phyloP scores from a whole-genome alignment of 2,329 filamentous ascomycete genomes.

The Ceratocystis harringtonii region DNA sequence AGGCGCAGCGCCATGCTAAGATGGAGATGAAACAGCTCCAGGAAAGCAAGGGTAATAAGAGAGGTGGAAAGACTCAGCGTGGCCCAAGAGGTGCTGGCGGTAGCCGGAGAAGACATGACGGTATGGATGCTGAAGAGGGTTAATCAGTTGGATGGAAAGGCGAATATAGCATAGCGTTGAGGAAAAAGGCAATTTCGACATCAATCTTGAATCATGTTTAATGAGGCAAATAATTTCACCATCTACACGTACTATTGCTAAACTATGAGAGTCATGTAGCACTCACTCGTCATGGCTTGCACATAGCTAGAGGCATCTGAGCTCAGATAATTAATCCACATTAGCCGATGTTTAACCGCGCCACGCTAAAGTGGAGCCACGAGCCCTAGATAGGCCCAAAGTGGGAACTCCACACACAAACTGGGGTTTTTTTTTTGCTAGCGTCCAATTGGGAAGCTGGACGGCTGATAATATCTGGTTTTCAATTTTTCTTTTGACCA shows the following conservation, averaged over 20 bases:
- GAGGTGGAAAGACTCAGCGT: constrained; percentile 31
- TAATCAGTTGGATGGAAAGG: constrained; percentile 24
- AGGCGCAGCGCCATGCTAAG: constrained; percentile 67
- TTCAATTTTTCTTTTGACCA: constrained; percentile 5
- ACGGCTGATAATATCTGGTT: constrained; percentile 9
- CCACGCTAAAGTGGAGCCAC: not conserved
- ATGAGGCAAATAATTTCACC: not conserved
- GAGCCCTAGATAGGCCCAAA: constrained; percentile 12
- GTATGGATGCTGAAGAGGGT: constrained; percentile 66
- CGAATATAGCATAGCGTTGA: not conserved
- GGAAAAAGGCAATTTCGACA: not conserved
- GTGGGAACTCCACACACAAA: constrained; percentile 8
- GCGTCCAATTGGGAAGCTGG: not conserved
- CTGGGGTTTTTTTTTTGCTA: not conserved
- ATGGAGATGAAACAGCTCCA: constrained; percentile 68
- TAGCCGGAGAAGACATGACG: constrained; percentile 33
- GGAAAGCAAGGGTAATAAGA: constrained; percentile 48
- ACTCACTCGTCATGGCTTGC: no score
- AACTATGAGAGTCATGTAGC: not conserved
- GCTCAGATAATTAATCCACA: not conserved
- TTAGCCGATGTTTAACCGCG: constrained; percentile 6
- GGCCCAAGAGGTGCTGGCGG: constrained; percentile 24
- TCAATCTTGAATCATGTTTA: constrained; percentile 1
- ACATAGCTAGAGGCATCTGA: no score
- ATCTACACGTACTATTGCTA: not conserved